phyloP scores from a whole-genome alignment of 2,329 filamentous ascomycete species.

The Exophiala xenobiotica region DNA sequence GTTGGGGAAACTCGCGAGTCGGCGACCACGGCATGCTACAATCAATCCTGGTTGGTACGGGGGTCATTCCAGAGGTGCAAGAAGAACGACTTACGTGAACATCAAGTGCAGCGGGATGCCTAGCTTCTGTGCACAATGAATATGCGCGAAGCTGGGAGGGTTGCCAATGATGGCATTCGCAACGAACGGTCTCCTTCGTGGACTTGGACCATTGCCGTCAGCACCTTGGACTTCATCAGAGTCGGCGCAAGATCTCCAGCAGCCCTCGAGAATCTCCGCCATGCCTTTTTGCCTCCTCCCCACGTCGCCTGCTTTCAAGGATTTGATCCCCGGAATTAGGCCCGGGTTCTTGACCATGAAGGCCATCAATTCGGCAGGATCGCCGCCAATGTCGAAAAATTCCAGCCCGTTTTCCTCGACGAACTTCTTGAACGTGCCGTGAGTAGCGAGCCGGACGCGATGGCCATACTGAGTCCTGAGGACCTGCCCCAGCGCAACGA shows the following conservation, averaged over 20 bases:
- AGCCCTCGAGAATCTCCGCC: constrained; percentile 40
- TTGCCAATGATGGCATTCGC: constrained; percentile 58
- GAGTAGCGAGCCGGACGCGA: constrained; percentile 58
- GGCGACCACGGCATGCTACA: constrained; percentile 50
- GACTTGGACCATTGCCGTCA: background rate
- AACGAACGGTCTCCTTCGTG: constrained; percentile 45
- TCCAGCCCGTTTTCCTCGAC: constrained; percentile 55
- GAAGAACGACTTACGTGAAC: constrained; percentile 38
- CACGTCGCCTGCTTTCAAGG: constrained; percentile 38
- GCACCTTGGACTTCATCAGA: constrained; percentile 31
- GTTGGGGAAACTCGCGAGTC: constrained; percentile 50
- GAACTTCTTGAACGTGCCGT: constrained; percentile 55
- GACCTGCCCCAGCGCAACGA: constrained; percentile 56
- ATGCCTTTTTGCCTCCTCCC: constrained; percentile 37
- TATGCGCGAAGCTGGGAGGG: constrained; percentile 53
- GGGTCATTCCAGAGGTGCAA: background rate
- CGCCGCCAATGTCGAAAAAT: constrained; percentile 59
- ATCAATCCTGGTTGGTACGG: background rate
- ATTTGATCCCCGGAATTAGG: constrained; percentile 41
- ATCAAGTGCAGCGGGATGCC: constrained; percentile 53
- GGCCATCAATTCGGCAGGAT: constrained; percentile 54
- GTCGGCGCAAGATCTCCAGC: constrained; percentile 42
- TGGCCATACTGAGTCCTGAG: constrained; percentile 51
- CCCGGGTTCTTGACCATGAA: constrained; percentile 51
- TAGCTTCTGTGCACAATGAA: constrained; percentile 53